Base-by-base conservation (phyloP, 768 basidiomycete species). In the Clitopilus hobsonii region DNA sequence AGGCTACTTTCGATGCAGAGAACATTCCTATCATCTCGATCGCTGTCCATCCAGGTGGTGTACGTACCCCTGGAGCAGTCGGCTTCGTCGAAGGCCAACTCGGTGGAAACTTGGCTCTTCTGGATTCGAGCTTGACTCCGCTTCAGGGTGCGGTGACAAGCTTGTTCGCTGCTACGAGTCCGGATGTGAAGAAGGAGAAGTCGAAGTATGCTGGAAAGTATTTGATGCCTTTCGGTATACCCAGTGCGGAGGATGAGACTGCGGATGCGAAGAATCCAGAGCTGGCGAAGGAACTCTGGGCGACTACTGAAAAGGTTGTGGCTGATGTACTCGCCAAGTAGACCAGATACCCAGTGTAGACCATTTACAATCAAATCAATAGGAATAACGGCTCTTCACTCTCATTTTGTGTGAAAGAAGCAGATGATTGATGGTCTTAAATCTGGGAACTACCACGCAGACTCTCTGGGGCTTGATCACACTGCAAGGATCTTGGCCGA, bases 1-100 rank as follows among this genome's bases (percentile, higher is more conserved):
- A 85, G 51, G 67, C 67, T 23, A 74, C 63, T 18, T 65, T 85
- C 29, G 69, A 76, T 38, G 62, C 61, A 0, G 61, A 67, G 36
- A 66, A 62, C 14, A 61, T 69, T 0, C 63, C 67, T 16, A 73
- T 76, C 51, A 70, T 70, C 4, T 69, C 61, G 16, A 64, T 78
- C 16, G 54, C 72, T 1, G 49, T 78, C 1, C 70, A 49, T 14
- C 48, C 48, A 1, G 48, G 48, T 16, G 22, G 26, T 6, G 48
- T 49, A 14, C 16, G 6, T 10, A 24, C 48, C n/a, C 23, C n/a
- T 49, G 8, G 3, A n/a, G 13, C 32, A 2, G 8, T 36, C 32
- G n/a, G n/a, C 32, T 36, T 36, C 32, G 32, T 36, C 13, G 13
- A 36, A 36, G 32, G 32, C 8, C 32, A 36, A 36, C 32, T 36